Percentiles rank a stretch among this genome's conserved stretches.
Evolutionary conservation across 257 asterid species (phyloP).

Genomic region (Rubia yunnanensis): DNA sequence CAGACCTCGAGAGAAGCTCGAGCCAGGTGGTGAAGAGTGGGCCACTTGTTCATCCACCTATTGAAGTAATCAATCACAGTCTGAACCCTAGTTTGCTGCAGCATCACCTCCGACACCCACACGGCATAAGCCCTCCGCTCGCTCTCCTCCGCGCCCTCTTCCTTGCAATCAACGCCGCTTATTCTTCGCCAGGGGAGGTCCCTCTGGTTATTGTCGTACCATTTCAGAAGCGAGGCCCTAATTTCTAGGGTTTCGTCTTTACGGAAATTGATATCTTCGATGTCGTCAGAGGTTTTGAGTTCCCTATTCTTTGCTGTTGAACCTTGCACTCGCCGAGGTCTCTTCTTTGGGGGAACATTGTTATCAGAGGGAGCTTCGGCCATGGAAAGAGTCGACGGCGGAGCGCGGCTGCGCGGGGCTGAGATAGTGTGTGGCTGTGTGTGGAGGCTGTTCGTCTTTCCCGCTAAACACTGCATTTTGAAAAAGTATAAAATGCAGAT

Average conservation of each 20-base stretch:
- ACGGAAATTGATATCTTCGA: constrained; percentile 66
- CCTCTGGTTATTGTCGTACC: constrained; percentile 71
- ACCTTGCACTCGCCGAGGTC: constrained; percentile 17
- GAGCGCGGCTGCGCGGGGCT: constrained; percentile 6
- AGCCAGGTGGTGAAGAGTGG: constrained; percentile 69
- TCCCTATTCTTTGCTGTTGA: constrained; percentile 9
- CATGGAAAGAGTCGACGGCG: constrained; percentile 25
- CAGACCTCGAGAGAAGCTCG: constrained; percentile 75
- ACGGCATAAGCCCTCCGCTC: constrained; percentile 76
- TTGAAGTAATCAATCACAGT: constrained; percentile 80
- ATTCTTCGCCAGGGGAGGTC: constrained; percentile 93
- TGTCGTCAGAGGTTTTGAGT: constrained; percentile 31
- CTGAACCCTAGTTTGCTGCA: constrained; percentile 97
- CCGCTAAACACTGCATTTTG: constrained; percentile 35
- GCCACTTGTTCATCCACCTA: constrained; percentile 95
- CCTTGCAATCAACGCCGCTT: constrained; percentile 15
- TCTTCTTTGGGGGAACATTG: constrained; percentile 14
- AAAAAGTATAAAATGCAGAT: too few species aligned
- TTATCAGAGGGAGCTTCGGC: constrained; percentile 5
- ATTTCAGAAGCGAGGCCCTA: constrained; percentile 64
- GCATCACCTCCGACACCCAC: constrained; percentile 99
- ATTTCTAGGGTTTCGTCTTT: constrained; percentile 38
- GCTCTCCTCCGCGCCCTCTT: constrained; percentile 23
- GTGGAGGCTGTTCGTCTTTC: constrained; percentile 2
- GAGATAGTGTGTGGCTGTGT: constrained; percentile 10